Evolutionary conservation across 345 rosid species (phyloP), one percentile per base, ranked within the genome.

Genomic region (Euphorbia lathyris): DNA sequence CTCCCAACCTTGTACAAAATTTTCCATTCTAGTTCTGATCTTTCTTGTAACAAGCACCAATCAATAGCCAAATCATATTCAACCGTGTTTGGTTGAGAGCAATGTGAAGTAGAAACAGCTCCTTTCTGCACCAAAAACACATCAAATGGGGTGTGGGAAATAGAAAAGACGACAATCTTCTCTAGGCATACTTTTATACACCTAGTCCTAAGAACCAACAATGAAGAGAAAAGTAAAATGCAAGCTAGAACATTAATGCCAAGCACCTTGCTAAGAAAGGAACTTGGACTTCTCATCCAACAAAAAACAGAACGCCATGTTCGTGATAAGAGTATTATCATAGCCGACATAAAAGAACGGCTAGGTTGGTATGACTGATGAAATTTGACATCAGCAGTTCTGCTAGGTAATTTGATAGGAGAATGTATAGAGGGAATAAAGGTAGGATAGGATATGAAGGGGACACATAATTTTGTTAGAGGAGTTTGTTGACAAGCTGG

Each of bases 1-100:
- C 50, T 56, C 22, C 38, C 29, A 9, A 92, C 98, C 98, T 83
- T 76, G 51, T 68, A 67, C 52, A 87, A 45, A 2, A 13, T 66
- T 69, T 72, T 69, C 87, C 78, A 74, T 13, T 76, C 67, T 9
- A 26, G 55, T 17, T 87, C 80, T 13, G 67, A 65, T 81, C 83
- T 87, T 62, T 85, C 84, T 72, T 77, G 84, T 53, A 70, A 85
- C 71, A 90, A 73, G 58, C 81, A 74, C 99, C 99, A 96, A 12
- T 88, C 98, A 81, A 86, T 51, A 22, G 98, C 96, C 97, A 92
- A 79, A 40, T 92, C 97, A 82, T 78, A 90, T 78, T 87, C 98
- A 74, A 92, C 66, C 32, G 87, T 89, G 77, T 96, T 96, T 13
- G 91, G 87, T 77, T 96, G 98, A 76, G 97, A 83, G 75, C 85